phyloP scores from a whole-genome alignment of 2,329 filamentous ascomycete genomes.

The Emergomyces africanus region DNA sequence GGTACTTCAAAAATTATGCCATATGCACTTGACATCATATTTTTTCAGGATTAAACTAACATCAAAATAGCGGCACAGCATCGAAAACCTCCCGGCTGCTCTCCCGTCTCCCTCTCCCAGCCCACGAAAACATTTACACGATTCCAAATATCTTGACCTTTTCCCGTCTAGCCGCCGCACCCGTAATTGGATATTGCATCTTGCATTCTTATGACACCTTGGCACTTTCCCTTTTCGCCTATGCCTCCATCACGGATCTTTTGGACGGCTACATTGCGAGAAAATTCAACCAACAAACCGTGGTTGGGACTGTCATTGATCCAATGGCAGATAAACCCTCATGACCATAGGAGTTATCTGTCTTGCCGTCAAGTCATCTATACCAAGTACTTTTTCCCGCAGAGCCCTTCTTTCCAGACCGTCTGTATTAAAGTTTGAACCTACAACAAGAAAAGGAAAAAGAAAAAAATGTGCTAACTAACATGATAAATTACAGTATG shows the following conservation, averaged over 20 bases:
- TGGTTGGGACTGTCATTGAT: conserved; percentile 88
- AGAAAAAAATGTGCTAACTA: background rate
- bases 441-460: background rate
- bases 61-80: background rate
- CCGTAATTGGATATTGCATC: conserved; percentile 77
- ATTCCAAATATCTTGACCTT: conserved; percentile 90
- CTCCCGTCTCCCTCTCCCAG: conserved; percentile 18
- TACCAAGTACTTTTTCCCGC: conserved; percentile 51
- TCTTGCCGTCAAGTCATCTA: conserved; percentile 65
- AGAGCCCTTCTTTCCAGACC: background rate
- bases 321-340: conserved; percentile 94
- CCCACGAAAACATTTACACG: conserved; percentile 88
- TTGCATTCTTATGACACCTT: conserved; percentile 66
- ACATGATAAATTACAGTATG: conserved; percentile 45
- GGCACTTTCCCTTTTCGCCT: conserved; percentile 77
- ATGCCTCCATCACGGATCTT: conserved; percentile 82
- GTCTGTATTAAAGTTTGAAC: background rate
- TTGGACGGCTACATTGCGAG: conserved; percentile 92
- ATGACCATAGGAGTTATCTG: conserved; percentile 90
- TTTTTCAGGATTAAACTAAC: background rate
- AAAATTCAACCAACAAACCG: conserved; percentile 75
- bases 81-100: conserved; percentile 22
- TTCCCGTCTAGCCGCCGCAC: conserved; percentile 69
- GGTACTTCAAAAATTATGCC: background rate
- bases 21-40: background rate